Conservation (phyloP, 2,329 filamentous ascomycete genomes). For the Diaporthe citri region DNA sequence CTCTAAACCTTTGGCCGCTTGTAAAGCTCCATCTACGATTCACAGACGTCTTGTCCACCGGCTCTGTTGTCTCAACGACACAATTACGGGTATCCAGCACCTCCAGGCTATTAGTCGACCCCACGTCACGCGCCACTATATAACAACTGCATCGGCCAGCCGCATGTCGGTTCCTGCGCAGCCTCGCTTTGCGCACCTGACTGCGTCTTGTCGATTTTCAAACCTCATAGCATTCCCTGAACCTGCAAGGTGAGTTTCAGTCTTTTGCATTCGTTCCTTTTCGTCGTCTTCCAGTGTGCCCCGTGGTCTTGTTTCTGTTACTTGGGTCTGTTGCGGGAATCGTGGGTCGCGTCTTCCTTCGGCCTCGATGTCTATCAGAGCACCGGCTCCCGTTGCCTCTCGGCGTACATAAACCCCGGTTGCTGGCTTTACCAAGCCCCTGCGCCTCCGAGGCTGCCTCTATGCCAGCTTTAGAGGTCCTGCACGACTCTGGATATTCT, state of each 20-base stretch:
- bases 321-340: background rate
- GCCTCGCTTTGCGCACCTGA: slow-evolving; percentile 5
- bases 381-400: background rate
- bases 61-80: background rate
- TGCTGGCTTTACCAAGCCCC: background rate
- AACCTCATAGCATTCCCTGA: background rate
- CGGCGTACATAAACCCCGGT: background rate
- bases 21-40: background rate
- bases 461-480: background rate
- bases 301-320: background rate
- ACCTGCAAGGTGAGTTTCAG: background rate
- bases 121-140: background rate
- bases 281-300: background rate
- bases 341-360: background rate
- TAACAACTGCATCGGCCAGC: slow-evolving; percentile 3
- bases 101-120: background rate
- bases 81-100: too few species aligned
- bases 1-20: background rate
- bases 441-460: background rate
- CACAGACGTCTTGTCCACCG: background rate
- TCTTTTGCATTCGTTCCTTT: background rate
- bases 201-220: background rate
- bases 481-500: background rate
- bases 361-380: background rate
- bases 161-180: slow-evolving; percentile 27